Conservation (phyloP, 139 green algal genomes). For the Chlorella sorokiniana region DNA sequence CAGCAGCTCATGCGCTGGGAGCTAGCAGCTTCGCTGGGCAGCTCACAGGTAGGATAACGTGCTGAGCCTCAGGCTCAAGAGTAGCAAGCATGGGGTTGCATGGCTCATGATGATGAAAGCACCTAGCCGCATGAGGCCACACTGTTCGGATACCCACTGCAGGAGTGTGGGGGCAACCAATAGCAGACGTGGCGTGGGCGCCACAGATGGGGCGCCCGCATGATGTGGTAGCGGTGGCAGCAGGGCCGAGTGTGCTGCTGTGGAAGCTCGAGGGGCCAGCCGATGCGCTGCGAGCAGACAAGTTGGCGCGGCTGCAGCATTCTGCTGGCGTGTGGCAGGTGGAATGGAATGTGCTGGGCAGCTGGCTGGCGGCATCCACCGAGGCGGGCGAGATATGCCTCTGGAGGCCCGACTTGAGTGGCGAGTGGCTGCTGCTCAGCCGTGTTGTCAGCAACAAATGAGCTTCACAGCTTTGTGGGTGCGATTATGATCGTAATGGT, state of each 20-base stretch:
- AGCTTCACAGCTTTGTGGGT: too few species aligned
- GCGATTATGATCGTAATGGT: too few species aligned
- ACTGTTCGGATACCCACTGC: neutral
- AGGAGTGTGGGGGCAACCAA: conserved; percentile 5
- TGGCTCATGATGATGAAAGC: neutral
- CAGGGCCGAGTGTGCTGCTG: conserved; percentile 17
- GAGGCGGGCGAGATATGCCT: conserved; percentile 40
- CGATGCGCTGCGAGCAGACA: conserved; percentile 32
- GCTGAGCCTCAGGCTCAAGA: neutral
- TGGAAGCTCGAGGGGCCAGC: conserved; percentile 33
- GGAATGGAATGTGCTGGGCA: conserved; percentile 50
- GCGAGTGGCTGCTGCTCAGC: conserved; percentile 48
- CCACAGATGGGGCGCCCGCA: conserved; percentile 31
- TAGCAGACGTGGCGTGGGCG: conserved; percentile 41
- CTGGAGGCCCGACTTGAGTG: conserved; percentile 44
- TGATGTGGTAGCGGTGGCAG: conserved; percentile 39
- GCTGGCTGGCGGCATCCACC: conserved; percentile 51
- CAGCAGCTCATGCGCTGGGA: conserved; percentile 39
- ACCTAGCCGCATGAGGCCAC: neutral
- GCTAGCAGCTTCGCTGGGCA: neutral
- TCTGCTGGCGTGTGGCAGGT: conserved; percentile 32
- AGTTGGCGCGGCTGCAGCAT: conserved; percentile 36
- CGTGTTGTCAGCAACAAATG: neutral
- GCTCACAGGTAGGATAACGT: neutral
- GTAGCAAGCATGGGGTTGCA: neutral